Evolutionary conservation across 306 rosid species (phyloP), one percentile per base, ranked within the genome.

Genomic region (Pterocarpus macrocarpus): DNA sequence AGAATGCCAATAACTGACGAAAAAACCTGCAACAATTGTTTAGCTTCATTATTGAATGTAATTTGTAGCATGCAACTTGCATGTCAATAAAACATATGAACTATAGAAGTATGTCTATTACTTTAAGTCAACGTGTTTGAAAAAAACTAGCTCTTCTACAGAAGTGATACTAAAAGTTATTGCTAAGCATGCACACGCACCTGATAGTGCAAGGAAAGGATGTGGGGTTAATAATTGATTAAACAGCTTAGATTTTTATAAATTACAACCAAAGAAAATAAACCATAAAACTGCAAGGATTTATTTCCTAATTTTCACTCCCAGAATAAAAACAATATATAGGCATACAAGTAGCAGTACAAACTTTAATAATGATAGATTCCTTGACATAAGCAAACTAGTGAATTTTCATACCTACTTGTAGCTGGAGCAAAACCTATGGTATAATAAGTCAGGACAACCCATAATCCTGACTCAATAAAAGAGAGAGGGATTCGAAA

Each of bases 371-470:
- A 71, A 77, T 64, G 69, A 39, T 33, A 30, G 59, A 64, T 53
- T n/a, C 33, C 4, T 72, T 52, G 16, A 63, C 38, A 77, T 30
- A 72, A 62, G 45, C 52, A 43, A 22, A 45, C 14, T 34, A 45
- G 17, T 63, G 59, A 43, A 74, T 30, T 66, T 69, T 39, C 83
- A 17, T 85, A 88, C 97, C 97, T 92, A 71, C 91, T 90, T 15
- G 97, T 89, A 84, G 91, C 62, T 36, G 97, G 97, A 50, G 97
- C 95, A 82, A 90, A 92, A 6, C 97, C 97, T 32, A 92, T 73
- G 2, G 97, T 84, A 77, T 92, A 92, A 82, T 92, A 92, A 63
- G 95, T 92, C 33, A 89, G 91, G 72, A 35, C 39, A 71, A 86
- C 87, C 97, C 97, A 92, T 74, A 90, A 76, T 75, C 84, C 94